Percentiles rank a stretch among this genome's conserved stretches.
phyloP scores from a whole-genome alignment of 495 filamentous ascomycete species.

The Aspergillus affinis region DNA sequence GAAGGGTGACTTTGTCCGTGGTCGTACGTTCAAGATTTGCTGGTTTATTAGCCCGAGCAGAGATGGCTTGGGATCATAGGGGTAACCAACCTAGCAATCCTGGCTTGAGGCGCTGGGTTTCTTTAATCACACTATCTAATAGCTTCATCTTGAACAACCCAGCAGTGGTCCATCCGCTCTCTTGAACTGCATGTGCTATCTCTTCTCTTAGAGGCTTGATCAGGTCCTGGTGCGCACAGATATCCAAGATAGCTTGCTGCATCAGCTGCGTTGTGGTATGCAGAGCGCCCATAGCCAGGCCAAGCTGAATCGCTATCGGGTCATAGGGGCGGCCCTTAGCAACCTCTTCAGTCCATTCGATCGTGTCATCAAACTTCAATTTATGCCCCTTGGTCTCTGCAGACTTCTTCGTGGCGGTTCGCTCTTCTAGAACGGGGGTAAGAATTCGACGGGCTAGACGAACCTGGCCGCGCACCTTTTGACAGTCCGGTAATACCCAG shows the following conservation, averaged over 20 bases:
- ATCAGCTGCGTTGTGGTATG: slow-evolving; percentile 34
- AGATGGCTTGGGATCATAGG: neutral
- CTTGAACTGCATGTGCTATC: slow-evolving; percentile 15
- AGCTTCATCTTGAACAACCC: slow-evolving; percentile 43
- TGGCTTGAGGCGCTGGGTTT: slow-evolving; percentile 32
- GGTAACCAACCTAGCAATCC: slow-evolving; percentile 20
- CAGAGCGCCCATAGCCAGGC: slow-evolving; percentile 24
- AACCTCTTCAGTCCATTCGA: slow-evolving; percentile 23
- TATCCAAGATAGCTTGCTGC: slow-evolving; percentile 37
- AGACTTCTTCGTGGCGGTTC: neutral
- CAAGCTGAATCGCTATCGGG: slow-evolving; percentile 17
- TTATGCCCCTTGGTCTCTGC: neutral
- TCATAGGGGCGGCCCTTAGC: slow-evolving; percentile 19
- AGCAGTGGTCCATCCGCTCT: slow-evolving; percentile 37
- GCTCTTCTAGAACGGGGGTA: slow-evolving; percentile 5
- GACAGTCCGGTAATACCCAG: slow-evolving; percentile 15
- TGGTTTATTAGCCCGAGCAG: slow-evolving; percentile 4
- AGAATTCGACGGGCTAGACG: slow-evolving; percentile 13
- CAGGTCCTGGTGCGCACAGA: slow-evolving; percentile 38
- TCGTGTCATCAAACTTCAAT: slow-evolving; percentile 8
- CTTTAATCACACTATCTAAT: slow-evolving; percentile 37
- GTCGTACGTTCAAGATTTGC: slow-evolving; percentile 37
- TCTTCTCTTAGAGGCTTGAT: slow-evolving; percentile 26
- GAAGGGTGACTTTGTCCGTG: slow-evolving; percentile 15
- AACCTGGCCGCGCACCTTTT: slow-evolving; percentile 8